Base-by-base conservation (phyloP, 192 early-diverging fungal species). In the Rhizophagus sp. region DNA sequence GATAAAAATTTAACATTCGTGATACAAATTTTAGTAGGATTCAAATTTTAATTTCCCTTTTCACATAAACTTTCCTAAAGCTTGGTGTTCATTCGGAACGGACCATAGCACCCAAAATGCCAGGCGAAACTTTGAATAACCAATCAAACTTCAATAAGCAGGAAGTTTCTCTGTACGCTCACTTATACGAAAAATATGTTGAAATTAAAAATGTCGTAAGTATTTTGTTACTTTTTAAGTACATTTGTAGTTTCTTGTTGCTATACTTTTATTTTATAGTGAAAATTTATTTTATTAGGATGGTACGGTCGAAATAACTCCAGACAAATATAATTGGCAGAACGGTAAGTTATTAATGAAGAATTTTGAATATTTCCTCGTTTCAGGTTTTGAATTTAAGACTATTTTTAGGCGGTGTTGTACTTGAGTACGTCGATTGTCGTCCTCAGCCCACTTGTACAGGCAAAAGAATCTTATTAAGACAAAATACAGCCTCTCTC, bases 181-280 rank as follows among this genome's bases (percentile, higher is more conserved):
- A 75, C 19, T 12, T 75, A 30, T 75, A 75, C 36, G 73, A 75
- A 11, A 62, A 62, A 34, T 50, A 36, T 62, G 34, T 75, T n/a
- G 73, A 75, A 62, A 44, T 75, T 12, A 52, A 36, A n/a, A 75
- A 75, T 39, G 22, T 75, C 3, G 73, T 75, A 75, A 34, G 73
- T 73, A 25, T 49, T 73, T 50, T 44, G 36, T 50, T 50, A 39
- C 22, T n/a, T 27, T 15, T 72, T n/a, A 44, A 39, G 19, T 49
- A 17, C 52, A 47, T 39, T 13, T 10, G 49, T 2, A 49, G 41
- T n/a, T 12, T 13, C 22, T 24, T 25, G 36, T 22, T 11, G 15
- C 19, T 72, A 4, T 19, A 6, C 9, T 25, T 25, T 47, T n/a
- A n/a, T n/a, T n/a, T 49, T 47, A 39, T 25, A 27, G 36, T 9